These are phyloP conservation scores for Linanthus parryae DNA, from an alignment of 148 eudicot species.

Conservation along the genomic window DNA sequence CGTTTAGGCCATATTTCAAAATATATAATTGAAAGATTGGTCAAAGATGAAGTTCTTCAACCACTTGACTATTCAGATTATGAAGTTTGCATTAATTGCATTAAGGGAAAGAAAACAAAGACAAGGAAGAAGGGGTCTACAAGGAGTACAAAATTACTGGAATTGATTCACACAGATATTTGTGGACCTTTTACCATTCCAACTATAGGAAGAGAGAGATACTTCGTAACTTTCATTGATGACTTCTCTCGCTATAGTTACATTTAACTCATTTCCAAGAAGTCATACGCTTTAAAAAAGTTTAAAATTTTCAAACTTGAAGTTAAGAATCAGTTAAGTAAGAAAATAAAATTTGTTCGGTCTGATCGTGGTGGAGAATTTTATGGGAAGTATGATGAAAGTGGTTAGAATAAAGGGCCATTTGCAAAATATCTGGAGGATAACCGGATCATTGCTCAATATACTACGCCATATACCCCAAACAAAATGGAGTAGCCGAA, in stretches of 20 bases:
- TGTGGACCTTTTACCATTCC: too few relatives aligned
- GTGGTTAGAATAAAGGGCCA: too few relatives aligned
- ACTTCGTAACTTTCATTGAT: slow-evolving; percentile 1
- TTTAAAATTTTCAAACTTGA: background rate
- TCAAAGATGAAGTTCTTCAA: too few relatives aligned
- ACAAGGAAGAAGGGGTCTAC: background rate
- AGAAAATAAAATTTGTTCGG: background rate
- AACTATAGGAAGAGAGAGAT: too few relatives aligned
- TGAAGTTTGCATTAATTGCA: background rate
- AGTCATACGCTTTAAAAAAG: background rate
- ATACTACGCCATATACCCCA: background rate
- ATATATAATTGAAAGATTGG: background rate
- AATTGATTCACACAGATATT: too few relatives aligned
- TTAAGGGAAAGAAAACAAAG: background rate
- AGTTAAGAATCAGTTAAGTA: background rate
- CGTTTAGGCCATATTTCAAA: background rate
- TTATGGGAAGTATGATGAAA: too few relatives aligned
- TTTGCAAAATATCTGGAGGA: background rate
- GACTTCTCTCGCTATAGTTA: background rate
- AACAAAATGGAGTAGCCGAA: background rate
- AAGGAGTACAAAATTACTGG: background rate
- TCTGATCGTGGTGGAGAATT: background rate
- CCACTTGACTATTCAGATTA: too few relatives aligned
- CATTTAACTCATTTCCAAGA: background rate
- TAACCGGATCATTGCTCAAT: too few relatives aligned